phyloP scores from a whole-genome alignment of 371 early-diverging fungal genomes.

The Batkoa obscura region DNA sequence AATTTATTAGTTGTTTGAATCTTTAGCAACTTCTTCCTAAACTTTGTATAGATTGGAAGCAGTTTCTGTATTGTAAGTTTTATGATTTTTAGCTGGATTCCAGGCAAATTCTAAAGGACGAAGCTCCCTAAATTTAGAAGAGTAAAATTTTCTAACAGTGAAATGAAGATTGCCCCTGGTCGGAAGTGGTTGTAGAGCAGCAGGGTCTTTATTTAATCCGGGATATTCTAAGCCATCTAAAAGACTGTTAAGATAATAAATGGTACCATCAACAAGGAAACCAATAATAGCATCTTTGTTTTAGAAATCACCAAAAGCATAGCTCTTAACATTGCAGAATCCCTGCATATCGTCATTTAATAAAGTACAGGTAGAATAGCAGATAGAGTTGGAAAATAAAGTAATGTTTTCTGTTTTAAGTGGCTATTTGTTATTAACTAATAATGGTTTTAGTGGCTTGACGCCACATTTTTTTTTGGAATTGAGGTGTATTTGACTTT shows the following conservation, averaged over 20 bases:
- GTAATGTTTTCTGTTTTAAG: neutral
- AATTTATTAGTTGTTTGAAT: too few relatives aligned
- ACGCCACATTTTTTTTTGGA: neutral
- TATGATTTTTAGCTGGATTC: neutral
- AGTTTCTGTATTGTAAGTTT: neutral
- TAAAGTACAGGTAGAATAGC: constrained; percentile 4
- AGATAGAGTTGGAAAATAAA: neutral
- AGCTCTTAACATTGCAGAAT: neutral
- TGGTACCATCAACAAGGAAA: neutral
- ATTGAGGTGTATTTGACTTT: neutral
- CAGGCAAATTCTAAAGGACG: neutral
- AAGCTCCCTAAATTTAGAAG: neutral
- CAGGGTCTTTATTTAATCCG: neutral
- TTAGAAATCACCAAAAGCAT: neutral
- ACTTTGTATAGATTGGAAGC: neutral
- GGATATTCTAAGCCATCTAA: neutral
- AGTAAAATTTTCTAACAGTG: neutral
- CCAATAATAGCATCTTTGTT: neutral
- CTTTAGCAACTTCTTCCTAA: neutral
- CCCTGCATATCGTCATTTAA: neutral
- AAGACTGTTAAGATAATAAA: neutral
- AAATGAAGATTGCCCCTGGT: neutral
- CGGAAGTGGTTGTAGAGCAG: neutral
- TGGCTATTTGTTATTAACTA: neutral
- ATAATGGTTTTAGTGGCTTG: neutral